A percentile compares a stretch with the other conserved stretches of the same genome.
phyloP scores from a whole-genome alignment of 2,329 filamentous ascomycete species.

The Mariannaea elegans region DNA sequence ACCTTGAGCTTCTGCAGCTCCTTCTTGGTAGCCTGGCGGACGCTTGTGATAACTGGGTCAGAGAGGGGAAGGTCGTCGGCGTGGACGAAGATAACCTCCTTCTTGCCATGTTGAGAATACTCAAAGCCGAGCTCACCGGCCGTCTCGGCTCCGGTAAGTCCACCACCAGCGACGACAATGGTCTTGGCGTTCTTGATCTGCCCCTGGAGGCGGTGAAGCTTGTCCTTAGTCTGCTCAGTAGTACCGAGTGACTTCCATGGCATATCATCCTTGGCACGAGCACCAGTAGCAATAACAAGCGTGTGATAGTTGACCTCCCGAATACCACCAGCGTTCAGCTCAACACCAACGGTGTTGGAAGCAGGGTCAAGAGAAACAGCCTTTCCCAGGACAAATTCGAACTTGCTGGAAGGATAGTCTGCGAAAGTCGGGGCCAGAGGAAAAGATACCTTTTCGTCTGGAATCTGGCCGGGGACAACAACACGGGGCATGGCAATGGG shows the following conservation, averaged over 20 bases:
- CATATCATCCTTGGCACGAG: constrained; percentile 51
- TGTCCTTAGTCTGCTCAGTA: constrained; percentile 52
- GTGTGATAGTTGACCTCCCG: constrained; percentile 58
- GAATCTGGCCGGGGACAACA: constrained; percentile 56
- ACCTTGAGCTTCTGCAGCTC: constrained; percentile 57
- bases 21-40: constrained; percentile 49
- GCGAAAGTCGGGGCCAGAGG: constrained; percentile 55
- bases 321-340: constrained; percentile 44
- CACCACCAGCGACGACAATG: constrained; percentile 62
- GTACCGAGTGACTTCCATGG: constrained; percentile 60
- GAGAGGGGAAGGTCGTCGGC: constrained; percentile 50
- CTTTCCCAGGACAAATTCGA: constrained; percentile 61
- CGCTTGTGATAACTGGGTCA: constrained; percentile 43
- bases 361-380: constrained; percentile 55
- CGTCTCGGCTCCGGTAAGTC: constrained; percentile 60
- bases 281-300: constrained; percentile 65
- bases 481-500: constrained; percentile 57
- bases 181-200: constrained; percentile 54
- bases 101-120: constrained; percentile 53
- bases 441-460: constrained; percentile 50
- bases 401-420: constrained; percentile 56
- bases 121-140: constrained; percentile 60
- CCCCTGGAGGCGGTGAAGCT: constrained; percentile 47
- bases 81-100: constrained; percentile 57
- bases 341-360: constrained; percentile 53